These are phyloP conservation scores for Suillus sp. DNA, from an alignment of 768 basidiomycete species.

Conservation along the genomic window DNA sequence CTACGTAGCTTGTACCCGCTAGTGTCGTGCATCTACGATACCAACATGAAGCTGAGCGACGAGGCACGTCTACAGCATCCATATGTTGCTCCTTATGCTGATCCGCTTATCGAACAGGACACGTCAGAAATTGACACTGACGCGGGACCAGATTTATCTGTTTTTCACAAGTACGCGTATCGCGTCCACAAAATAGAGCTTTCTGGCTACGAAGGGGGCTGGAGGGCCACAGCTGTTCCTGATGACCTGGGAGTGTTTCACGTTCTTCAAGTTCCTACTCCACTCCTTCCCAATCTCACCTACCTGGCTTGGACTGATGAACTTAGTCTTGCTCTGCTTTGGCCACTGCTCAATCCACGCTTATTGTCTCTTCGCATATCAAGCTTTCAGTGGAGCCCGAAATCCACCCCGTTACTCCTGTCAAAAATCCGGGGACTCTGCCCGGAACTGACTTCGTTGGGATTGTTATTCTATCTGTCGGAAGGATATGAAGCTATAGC, in stretches of 20 bases:
- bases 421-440: background rate
- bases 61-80: background rate
- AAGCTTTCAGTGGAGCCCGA: background rate
- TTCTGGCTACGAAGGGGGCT: background rate
- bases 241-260: slow-evolving; percentile 6
- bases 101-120: background rate
- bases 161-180: slow-evolving; percentile 1
- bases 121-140: background rate
- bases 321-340: background rate
- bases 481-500: background rate
- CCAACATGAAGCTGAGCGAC: background rate
- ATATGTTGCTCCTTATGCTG: background rate
- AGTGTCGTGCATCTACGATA: slow-evolving; percentile 1
- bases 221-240: background rate
- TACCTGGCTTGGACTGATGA: background rate
- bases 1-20: background rate
- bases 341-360: slow-evolving; percentile 4
- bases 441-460: background rate
- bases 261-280: background rate
- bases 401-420: background rate
- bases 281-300: slow-evolving; percentile 4
- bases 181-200: background rate
- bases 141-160: background rate
- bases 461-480: background rate
- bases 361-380: slow-evolving; percentile 3